Conservation (phyloP, 805 yeast genomes). For the Ogataea dorogensis region DNA sequence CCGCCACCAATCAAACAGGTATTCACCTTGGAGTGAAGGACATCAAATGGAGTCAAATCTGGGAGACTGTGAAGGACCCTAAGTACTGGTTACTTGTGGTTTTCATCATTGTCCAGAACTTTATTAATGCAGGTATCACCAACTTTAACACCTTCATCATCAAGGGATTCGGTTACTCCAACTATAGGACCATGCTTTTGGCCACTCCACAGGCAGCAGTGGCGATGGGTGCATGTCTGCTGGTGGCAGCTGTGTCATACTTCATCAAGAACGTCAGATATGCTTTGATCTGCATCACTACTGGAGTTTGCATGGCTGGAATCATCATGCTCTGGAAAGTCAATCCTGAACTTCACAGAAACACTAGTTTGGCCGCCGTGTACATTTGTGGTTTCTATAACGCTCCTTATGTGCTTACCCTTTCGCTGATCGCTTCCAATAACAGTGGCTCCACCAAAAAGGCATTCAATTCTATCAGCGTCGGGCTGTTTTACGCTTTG, state of each 20-base stretch:
- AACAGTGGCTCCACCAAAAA: slow-evolving; percentile 70
- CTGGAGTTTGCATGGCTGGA: slow-evolving; percentile 32
- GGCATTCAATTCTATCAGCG: slow-evolving; percentile 32
- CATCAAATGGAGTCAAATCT: slow-evolving; percentile 30
- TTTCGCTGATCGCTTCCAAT: slow-evolving; percentile 35
- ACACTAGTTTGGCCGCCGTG: slow-evolving; percentile 26
- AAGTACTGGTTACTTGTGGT: slow-evolving; percentile 33
- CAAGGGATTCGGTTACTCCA: slow-evolving; percentile 36
- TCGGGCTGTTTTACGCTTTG: slow-evolving; percentile 51
- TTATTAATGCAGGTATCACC: slow-evolving; percentile 59
- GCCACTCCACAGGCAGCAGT: slow-evolving; percentile 35
- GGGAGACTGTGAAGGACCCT: slow-evolving; percentile 35
- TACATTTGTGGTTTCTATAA: slow-evolving; percentile 24
- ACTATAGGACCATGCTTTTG: slow-evolving; percentile 36
- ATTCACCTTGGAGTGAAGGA: slow-evolving; percentile 37
- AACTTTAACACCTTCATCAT: slow-evolving; percentile 47
- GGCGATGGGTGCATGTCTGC: slow-evolving; percentile 35
- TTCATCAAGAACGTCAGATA: slow-evolving; percentile 23
- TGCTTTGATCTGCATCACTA: slow-evolving; percentile 27
- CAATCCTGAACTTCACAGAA: slow-evolving; percentile 16
- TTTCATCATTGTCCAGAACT: slow-evolving; percentile 38
- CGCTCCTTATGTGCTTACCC: slow-evolving; percentile 21
- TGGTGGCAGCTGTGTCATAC: slow-evolving; percentile 22
- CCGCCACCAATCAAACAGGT: slow-evolving; percentile 37
- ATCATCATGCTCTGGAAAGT: slow-evolving; percentile 28